Base-by-base conservation (phyloP, 1,139 yeast species). In the Sugiyamaella castrensis region DNA sequence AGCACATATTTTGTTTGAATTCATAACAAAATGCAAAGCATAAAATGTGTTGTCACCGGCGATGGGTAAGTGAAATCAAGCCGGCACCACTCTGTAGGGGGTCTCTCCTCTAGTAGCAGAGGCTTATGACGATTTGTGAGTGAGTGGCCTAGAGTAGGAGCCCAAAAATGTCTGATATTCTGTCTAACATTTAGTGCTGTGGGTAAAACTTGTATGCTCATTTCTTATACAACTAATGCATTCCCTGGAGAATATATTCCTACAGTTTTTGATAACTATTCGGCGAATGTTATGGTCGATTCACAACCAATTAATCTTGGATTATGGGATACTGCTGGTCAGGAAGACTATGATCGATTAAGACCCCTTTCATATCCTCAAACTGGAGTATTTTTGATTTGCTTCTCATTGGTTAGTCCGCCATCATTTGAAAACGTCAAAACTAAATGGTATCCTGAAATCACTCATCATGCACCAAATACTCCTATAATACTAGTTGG, bases 271-370 rank as follows among this genome's bases (percentile, higher is more conserved):
- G 96, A 88, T 64, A 87, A 88, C 70, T 88, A 88, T 66, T 80
- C 95, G 4, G 94, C 96, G 15, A 84, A 87, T 42, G 91, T 89
- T 32, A 81, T 87, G 79, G 84, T 84, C 35, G 92, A 85, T 61
- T 86, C 86, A 38, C 88, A 83, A 61, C 84, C 85, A 47, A 83
- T 87, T 59, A 86, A 86, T 62, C 74, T 89, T 46, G 95, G 95
- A 24, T 75, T 89, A 47, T 89, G 96, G 96, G 97, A 89, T 76
- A 89, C 97, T n/a, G 97, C 97, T 8, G 97, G 97, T 28, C 97
- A 89, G 69, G 86, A 87, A 63, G 97, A 89, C 67, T 89, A 89
- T 68, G 96, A 89, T 67, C 76, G 96, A 56, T 75, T 89, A 64
- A 78, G 97, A 69, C 97, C 97, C 4, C 73, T 89, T 55, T 85